Base-by-base conservation (phyloP, 176 grass and related monocot genomes). In the Ensete ventricosum region DNA sequence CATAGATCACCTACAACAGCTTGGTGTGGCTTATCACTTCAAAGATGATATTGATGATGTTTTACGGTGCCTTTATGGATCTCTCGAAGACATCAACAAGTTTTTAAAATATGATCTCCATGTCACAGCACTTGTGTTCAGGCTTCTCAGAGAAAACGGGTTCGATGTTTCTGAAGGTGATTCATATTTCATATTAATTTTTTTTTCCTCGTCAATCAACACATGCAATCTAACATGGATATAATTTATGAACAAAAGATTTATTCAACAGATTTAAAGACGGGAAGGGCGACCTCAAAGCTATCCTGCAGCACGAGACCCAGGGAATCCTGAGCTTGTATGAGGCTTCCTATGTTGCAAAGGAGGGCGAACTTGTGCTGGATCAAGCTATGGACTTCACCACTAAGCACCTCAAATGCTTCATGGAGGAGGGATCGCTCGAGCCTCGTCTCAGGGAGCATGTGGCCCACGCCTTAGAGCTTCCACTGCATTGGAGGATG, bases 131-230 rank as follows among this genome's bases (percentile, higher is more conserved):
- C 67, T 84, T 3, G 27, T 76, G 9, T 80, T 84, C 13, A 70
- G 82, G n/a, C 7, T 85, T 12, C 64, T 80, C 4, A 80, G 77
- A 74, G 55, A 27, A 21, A 63, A 80, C 64, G 78, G 72, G n/a
- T 76, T 85, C 59, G 2, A 8, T 52, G 72, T 80, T 62, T 67
- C 59, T 1, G 11, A 76, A 85, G 83, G 83, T 85, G 68, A 25
- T 76, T 63, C 16, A 4, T 29, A 12, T 16, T 58, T 17, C 9
- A 29, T 19, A 79, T 2, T 12, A 0, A 6, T 4, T 3, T 1
- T 6, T 22, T 58, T 62, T 1, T 6, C 3, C 3, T 43, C 4
- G 6, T 43, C 5, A 43, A 6, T 43, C 34, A 43, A 6, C 34
- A 43, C 6, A 5, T 4, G 34, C 34, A 4, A 43, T 43, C 34